Evolutionary conservation across 2,329 filamentous ascomycete species (phyloP).

Genomic region (Fusarium acutatum): DNA sequence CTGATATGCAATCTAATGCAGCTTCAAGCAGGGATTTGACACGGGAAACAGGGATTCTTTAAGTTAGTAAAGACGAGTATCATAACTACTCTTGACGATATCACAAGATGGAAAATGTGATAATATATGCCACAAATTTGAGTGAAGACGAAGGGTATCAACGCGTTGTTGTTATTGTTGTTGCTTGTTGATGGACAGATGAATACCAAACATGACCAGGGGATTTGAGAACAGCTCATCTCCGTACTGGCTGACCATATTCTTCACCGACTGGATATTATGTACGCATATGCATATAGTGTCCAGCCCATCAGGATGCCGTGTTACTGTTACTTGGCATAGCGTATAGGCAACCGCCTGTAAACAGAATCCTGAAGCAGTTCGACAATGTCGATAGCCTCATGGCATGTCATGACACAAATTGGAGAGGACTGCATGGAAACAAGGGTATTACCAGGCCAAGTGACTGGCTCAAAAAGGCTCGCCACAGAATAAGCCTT

Average conservation of each 20-base stretch:
- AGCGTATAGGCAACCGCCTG: neutral
- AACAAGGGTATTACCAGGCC: neutral
- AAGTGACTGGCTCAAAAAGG: neutral
- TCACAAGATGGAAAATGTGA: neutral
- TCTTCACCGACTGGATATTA: constrained; percentile 16
- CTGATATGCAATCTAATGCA: neutral
- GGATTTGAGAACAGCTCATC: neutral
- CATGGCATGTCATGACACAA: neutral
- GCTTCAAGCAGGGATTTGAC: constrained; percentile 7
- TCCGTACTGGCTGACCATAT: neutral
- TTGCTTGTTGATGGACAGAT: neutral
- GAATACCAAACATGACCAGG: neutral
- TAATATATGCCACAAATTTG: neutral
- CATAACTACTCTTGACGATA: neutral
- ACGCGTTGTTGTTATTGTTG: neutral
- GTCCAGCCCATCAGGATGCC: constrained; percentile 12
- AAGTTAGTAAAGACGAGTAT: neutral
- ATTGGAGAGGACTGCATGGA: neutral
- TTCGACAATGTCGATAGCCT: constrained; percentile 12
- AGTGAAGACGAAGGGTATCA: neutral
- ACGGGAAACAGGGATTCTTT: constrained; percentile 3
- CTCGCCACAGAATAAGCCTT: neutral
- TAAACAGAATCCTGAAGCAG: neutral
- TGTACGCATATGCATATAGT: neutral
- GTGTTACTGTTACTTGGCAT: constrained; percentile 9